Evolutionary conservation across 129 eudicot species (phyloP), one percentile per base, ranked within the genome.

Genomic region (Saposhnikovia divaricata): DNA sequence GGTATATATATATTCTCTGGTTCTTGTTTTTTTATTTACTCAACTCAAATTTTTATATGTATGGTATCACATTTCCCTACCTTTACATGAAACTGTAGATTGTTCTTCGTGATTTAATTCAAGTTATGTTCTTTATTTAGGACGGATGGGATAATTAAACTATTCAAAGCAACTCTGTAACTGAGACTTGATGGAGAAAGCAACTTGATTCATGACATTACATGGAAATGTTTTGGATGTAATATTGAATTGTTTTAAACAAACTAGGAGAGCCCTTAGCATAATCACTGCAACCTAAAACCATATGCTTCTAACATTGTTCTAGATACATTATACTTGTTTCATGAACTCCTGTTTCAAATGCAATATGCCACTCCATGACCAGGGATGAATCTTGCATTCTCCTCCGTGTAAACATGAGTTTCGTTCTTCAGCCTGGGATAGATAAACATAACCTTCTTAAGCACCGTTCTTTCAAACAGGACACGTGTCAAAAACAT

Each of bases 381-480:
- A 2, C 92, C 92, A 47, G 83, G 86, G 80, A 89, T 84, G 73
- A 84, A 89, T 83, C 92, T 89, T 48, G 92, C 90, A 63, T 84
- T 80, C 25, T 88, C 89, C 85, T 88, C 92, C 3, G 92, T 74
- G 83, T 88, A 88, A n/a, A 89, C 90, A 82, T 89, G 92, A 43
- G 81, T 89, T 82, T 89, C 92, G 46, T 89, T 83, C 84, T 84
- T 78, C 81, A 89, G 77, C 81, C 92, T 89, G 84, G 5, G 44
- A 18, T 15, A 31, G 42, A 42, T n/a, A 77, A 4, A 19, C 18
- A 39, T 9, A 4, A 34, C 37, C 4, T 61, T 61, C 69, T 39
- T 18, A 19, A 71, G 47, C n/a, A 71, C 25, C 11, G 23, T 71
- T 14, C 4, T 27, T 25, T 39, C 39, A 37, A 25, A 45, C 12